These are phyloP conservation scores for Yarrowia deformans DNA, from an alignment of 805 yeast genomes.

Conservation along the genomic window DNA sequence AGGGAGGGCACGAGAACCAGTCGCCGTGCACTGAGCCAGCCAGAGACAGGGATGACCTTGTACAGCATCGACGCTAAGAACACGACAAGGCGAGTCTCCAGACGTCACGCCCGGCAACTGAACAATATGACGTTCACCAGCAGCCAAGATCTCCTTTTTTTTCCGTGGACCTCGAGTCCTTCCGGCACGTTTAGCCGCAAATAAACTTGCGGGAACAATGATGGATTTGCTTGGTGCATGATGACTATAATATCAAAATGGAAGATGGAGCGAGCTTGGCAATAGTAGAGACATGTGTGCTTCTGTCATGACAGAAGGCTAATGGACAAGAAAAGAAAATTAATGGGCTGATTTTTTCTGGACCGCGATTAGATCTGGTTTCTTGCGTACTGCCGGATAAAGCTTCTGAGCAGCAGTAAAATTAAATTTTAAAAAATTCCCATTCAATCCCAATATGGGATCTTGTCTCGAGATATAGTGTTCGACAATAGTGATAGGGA, in stretches of 20 bases:
- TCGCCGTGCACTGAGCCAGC: neutral
- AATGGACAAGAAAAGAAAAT: neutral
- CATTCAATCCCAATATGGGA: neutral
- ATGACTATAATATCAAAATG: neutral
- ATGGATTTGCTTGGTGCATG: conserved; percentile 26
- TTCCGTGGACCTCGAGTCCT: neutral
- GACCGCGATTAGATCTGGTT: too few species aligned
- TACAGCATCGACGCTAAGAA: neutral
- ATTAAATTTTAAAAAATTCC: conserved; percentile 12
- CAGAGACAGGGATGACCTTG: conserved; percentile 1
- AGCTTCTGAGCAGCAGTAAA: neutral
- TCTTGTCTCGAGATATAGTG: too few species aligned
- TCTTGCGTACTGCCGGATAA: too few species aligned
- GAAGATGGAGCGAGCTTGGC: neutral
- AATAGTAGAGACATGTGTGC: neutral
- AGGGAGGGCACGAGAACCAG: neutral
- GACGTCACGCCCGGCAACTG: neutral
- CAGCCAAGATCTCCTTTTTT: too few species aligned
- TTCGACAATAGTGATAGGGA: too few species aligned
- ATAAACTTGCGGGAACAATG: conserved; percentile 22
- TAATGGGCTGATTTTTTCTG: too few species aligned
- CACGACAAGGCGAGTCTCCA: neutral
- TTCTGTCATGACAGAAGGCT: neutral
- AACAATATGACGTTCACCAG: too few species aligned
- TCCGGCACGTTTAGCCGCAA: conserved; percentile 7